Evolutionary conservation across 1,139 yeast genomes (phyloP).

Genomic region (Kurtzmaniella quercitrusa): DNA sequence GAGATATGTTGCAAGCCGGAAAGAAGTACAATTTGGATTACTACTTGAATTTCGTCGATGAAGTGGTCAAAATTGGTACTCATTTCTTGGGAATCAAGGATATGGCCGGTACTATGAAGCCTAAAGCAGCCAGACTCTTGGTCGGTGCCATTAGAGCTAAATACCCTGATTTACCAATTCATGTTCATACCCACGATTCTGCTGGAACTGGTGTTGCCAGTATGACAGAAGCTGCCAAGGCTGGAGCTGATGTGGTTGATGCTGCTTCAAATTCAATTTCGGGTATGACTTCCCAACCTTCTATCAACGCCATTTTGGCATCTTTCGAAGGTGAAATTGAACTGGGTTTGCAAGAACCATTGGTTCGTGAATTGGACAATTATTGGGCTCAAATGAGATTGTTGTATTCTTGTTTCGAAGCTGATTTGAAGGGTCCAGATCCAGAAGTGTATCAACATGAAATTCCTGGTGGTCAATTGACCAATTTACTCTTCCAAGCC

Average conservation of each 20-base stretch:
- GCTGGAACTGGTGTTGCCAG: slow-evolving; percentile 99
- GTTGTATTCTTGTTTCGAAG: slow-evolving; percentile 94
- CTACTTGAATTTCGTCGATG: slow-evolving; percentile 76
- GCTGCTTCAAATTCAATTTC: slow-evolving; percentile 97
- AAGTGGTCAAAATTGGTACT: slow-evolving; percentile 90
- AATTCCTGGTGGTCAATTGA: slow-evolving; percentile 99
- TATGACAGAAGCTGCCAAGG: slow-evolving; percentile 88
- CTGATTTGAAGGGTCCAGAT: slow-evolving; percentile 98
- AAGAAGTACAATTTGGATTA: slow-evolving; percentile 94
- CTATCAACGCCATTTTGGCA: slow-evolving; percentile 87
- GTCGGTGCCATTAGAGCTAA: slow-evolving; percentile 76
- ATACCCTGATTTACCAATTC: slow-evolving; percentile 93
- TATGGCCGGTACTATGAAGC: slow-evolving; percentile 99
- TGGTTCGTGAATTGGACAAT: slow-evolving; percentile 78
- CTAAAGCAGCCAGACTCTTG: slow-evolving; percentile 82
- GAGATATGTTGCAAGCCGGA: slow-evolving; percentile 94
- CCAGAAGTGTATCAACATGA: slow-evolving; percentile 98
- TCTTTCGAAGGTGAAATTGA: slow-evolving; percentile 84
- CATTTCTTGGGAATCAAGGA: slow-evolving; percentile 96
- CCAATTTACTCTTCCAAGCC: slow-evolving; percentile 96
- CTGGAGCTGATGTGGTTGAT: slow-evolving; percentile 98
- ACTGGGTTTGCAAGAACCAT: slow-evolving; percentile 63
- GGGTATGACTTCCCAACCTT: slow-evolving; percentile 98
- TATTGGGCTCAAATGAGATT: slow-evolving; percentile 99
- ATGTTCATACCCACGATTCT: slow-evolving; percentile 98